Conservation (phyloP, 495 filamentous ascomycete species). For the Parachaetomium inaequale region DNA sequence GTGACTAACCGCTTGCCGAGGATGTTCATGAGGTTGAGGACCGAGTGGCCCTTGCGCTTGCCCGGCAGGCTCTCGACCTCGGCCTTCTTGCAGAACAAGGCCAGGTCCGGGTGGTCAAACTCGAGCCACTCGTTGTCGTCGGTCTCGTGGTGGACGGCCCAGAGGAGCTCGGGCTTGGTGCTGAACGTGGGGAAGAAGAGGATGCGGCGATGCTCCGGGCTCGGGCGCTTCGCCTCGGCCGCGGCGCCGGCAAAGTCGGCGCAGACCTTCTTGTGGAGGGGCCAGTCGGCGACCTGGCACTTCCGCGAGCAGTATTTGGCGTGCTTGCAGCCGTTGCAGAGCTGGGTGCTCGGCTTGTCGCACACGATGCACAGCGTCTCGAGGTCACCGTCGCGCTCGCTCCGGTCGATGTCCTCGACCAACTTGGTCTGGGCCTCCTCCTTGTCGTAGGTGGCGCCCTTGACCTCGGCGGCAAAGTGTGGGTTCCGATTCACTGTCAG, state of each 20-base stretch:
- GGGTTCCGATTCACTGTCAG: not conserved
- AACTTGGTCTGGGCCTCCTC: not conserved
- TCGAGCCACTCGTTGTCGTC: not conserved
- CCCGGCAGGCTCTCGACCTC: not conserved
- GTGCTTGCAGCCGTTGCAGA: constrained; percentile 1
- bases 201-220: constrained; percentile 5
- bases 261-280: constrained; percentile 19
- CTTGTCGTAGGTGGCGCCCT: not conserved
- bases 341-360: not conserved
- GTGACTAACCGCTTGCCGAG: constrained; percentile 1
- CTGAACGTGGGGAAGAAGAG: constrained; percentile 9
- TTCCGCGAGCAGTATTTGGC: constrained; percentile 12
- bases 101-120: constrained; percentile 1
- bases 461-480: not conserved
- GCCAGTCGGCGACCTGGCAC: constrained; percentile 12
- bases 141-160: not conserved
- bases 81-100: not conserved
- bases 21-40: not conserved
- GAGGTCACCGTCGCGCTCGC: not conserved
- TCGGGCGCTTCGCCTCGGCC: not conserved
- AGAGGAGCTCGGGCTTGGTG: constrained; percentile 4
- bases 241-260: not conserved
- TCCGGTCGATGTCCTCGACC: not conserved
- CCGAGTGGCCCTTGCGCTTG: not conserved
- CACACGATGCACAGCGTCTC: constrained; percentile 7